Conservation (phyloP, 2,329 filamentous ascomycete genomes). For the Cladophialophora immunda region DNA sequence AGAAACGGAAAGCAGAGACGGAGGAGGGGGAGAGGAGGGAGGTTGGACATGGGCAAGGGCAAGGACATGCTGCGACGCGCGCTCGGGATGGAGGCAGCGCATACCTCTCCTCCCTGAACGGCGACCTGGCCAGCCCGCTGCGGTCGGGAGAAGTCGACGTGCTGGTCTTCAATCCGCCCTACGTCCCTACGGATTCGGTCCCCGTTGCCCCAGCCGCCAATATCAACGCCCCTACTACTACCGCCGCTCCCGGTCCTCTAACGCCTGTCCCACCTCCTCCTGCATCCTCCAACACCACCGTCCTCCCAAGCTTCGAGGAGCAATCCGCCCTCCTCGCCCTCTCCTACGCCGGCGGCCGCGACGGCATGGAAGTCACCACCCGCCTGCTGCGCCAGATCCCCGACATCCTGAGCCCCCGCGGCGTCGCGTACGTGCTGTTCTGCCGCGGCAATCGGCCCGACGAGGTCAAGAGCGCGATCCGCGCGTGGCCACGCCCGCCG, state of each 20-base stretch:
- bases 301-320: conserved; percentile 67
- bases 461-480: conserved; percentile 71
- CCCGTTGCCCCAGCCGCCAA: conserved; percentile 59
- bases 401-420: conserved; percentile 67
- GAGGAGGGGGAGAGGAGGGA: not conserved
- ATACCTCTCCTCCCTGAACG: conserved; percentile 73
- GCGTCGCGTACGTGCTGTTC: conserved; percentile 87
- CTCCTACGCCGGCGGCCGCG: conserved; percentile 85
- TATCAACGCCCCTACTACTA: not conserved
- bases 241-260: conserved; percentile 27
- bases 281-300: not conserved
- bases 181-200: conserved; percentile 84
- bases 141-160: conserved; percentile 73
- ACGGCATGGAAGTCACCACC: conserved; percentile 95
- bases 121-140: conserved; percentile 73
- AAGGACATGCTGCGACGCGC: no score
- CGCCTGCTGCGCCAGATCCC: conserved; percentile 77
- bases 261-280: no score
- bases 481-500: conserved; percentile 60
- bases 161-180: conserved; percentile 95
- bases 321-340: conserved; percentile 85
- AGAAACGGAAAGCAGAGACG: not conserved
- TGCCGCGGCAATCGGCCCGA: conserved; percentile 90
- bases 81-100: conserved; percentile 29
- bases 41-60: no score